A percentile compares a stretch with the other conserved stretches of the same genome.
phyloP scores from a whole-genome alignment of 768 basidiomycete species.

The Gelatoporia subvermispora region DNA sequence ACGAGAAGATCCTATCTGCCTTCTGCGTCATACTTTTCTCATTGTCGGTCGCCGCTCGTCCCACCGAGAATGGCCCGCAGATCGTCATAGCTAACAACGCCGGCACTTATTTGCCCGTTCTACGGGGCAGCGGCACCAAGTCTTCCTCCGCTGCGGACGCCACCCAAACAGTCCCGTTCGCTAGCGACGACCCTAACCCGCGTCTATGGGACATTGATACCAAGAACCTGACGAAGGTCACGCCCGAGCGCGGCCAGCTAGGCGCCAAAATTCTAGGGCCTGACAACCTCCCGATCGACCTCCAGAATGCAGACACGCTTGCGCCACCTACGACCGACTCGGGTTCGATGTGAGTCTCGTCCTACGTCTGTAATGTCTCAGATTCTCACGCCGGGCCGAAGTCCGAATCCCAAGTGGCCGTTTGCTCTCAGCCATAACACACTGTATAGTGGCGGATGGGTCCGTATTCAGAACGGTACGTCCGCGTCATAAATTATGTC shows the following conservation, averaged over 20 bases:
- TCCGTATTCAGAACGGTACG: conserved; percentile 49
- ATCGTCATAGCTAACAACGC: too few relatives aligned
- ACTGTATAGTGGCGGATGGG: conserved; percentile 57
- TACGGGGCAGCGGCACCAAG: conserved; percentile 3
- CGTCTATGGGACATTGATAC: conserved; percentile 4
- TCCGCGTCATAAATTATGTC: background rate
- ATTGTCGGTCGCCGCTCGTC: too few relatives aligned
- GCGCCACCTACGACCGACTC: conserved; percentile 61
- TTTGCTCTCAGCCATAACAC: conserved; percentile 51
- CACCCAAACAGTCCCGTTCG: conserved; percentile 14
- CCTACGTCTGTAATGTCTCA: background rate
- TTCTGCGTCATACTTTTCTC: too few relatives aligned
- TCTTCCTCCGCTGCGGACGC: conserved; percentile 26
- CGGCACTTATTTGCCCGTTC: too few relatives aligned
- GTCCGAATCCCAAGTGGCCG: conserved; percentile 52
- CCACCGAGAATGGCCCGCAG: too few relatives aligned
- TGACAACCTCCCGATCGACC: conserved; percentile 46
- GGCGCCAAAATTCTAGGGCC: conserved; percentile 51
- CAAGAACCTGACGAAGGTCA: background rate
- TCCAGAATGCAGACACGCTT: conserved; percentile 51
- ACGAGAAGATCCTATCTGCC: too few relatives aligned
- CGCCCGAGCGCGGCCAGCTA: conserved; percentile 30
- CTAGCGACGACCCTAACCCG: conserved; percentile 19
- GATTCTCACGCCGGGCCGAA: conserved; percentile 10
- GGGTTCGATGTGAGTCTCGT: conserved; percentile 37